Conservation (phyloP, 176 grass and related monocot genomes). For the Aegilops bicornis region DNA sequence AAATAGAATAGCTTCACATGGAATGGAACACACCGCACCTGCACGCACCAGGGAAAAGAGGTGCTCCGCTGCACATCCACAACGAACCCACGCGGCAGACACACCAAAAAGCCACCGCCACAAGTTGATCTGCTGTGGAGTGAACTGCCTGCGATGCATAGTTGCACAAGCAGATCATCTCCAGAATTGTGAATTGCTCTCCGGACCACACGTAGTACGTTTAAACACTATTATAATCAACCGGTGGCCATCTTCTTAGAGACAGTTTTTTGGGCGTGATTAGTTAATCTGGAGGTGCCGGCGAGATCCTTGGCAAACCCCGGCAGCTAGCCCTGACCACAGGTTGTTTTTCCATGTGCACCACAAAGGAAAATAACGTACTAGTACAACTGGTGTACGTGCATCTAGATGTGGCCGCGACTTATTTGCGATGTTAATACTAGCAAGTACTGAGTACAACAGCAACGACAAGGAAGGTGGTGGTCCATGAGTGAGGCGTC, state of each 20-base stretch:
- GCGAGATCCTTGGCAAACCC: slow-evolving; percentile 37
- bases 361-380: neutral
- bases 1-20: neutral
- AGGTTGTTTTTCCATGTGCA: slow-evolving; percentile 38
- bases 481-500: neutral
- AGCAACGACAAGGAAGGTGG: neutral
- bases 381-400: neutral
- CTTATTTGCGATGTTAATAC: neutral
- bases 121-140: neutral
- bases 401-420: slow-evolving; percentile 20
- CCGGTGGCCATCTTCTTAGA: neutral
- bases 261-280: neutral
- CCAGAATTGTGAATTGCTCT: neutral
- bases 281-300: slow-evolving; percentile 16
- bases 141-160: neutral
- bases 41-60: neutral
- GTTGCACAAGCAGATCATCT: neutral
- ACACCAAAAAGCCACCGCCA: slow-evolving; percentile 26
- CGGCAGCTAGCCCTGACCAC: slow-evolving; percentile 23
- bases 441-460: neutral
- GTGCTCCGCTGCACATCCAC: neutral
- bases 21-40: neutral
- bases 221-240: neutral
- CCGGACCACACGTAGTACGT: slow-evolving; percentile 41
- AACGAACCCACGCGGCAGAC: neutral